Conservation (phyloP, 1,284 basidiomycete genomes). For the Veloboletus limbatus region DNA sequence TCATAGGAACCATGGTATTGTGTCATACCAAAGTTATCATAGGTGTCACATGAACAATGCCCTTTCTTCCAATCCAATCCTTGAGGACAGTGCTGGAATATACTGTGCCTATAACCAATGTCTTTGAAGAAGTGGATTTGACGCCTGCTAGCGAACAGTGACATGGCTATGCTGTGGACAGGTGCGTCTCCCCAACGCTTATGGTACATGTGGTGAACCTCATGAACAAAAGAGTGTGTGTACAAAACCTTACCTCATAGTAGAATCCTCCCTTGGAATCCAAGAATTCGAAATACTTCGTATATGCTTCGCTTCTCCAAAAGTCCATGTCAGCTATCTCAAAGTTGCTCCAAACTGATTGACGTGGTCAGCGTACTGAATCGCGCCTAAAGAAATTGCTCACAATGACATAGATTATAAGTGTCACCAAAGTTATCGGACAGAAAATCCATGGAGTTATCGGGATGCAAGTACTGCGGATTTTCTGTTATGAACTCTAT, state of each 20-base stretch:
- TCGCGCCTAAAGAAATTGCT: conserved; percentile 28
- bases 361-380: not conserved
- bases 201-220: conserved; percentile 3
- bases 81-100: conserved; percentile 63
- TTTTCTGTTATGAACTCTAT: conserved; percentile 67
- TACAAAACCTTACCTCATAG: conserved; percentile 58
- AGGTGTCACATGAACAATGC: conserved; percentile 49
- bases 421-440: conserved; percentile 68
- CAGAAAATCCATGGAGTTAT: conserved; percentile 75
- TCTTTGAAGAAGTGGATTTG: conserved; percentile 77
- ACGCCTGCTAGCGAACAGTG: conserved; percentile 66
- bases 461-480: conserved; percentile 63
- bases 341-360: conserved; percentile 79
- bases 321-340: conserved; percentile 84
- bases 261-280: conserved; percentile 82
- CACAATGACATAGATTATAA: conserved; percentile 83
- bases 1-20: not conserved
- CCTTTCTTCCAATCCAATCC: conserved; percentile 45
- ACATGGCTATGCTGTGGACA: conserved; percentile 78
- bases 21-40: conserved; percentile 48
- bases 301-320: conserved; percentile 76
- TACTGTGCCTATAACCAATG: conserved; percentile 51
- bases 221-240: not conserved
- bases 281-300: conserved; percentile 73
- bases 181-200: conserved; percentile 87